Base-by-base conservation (phyloP, 805 yeast genomes). In the Pichia kluyveri region DNA sequence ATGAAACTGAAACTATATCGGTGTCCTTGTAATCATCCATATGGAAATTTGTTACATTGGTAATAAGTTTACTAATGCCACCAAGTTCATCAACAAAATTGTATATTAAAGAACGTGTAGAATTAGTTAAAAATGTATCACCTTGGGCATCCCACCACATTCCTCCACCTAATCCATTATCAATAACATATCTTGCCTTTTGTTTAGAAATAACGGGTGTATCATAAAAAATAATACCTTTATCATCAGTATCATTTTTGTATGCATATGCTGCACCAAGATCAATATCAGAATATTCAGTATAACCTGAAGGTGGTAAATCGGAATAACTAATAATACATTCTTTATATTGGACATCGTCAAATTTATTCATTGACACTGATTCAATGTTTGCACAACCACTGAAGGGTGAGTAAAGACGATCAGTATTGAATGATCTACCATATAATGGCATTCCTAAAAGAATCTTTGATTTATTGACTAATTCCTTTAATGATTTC, bases 131-230 rank as follows among this genome's bases (percentile, higher is more conserved):
- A 41, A 43, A 57, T 2, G 64, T 57, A 58, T 88, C 96, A 2
- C 96, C 96, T 49, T 82, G 74, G 0, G 96, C 82, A 57, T 91
- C 97, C 98, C 98, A 91, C 83, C 86, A 90, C 79, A 93, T 82
- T 0, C 86, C 96, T 0, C 99, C 98, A 0, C 83, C 95, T 10
- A 89, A 66, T 0, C 68, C 58, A 8, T 67, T 62, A 19, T 63
- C 55, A 38, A 53, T 56, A 8, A 83, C 78, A 56, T 77, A 88
- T 30, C 67, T 56, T 0, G 87, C 88, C 61, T 91, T 93, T 17
- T 56, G 56, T 9, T 60, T 56, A 2, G 75, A 77, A 2, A 83
- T 71, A 5, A 69, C 67, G 0, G 69, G 69, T 51, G 76, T 83
- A 60, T 91, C 99, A 62, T 84, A 91, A 8, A 76, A 71, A 2